These are phyloP conservation scores for Musa schizocarpa DNA, from an alignment of 176 grass and related monocot species.

Conservation along the genomic window DNA sequence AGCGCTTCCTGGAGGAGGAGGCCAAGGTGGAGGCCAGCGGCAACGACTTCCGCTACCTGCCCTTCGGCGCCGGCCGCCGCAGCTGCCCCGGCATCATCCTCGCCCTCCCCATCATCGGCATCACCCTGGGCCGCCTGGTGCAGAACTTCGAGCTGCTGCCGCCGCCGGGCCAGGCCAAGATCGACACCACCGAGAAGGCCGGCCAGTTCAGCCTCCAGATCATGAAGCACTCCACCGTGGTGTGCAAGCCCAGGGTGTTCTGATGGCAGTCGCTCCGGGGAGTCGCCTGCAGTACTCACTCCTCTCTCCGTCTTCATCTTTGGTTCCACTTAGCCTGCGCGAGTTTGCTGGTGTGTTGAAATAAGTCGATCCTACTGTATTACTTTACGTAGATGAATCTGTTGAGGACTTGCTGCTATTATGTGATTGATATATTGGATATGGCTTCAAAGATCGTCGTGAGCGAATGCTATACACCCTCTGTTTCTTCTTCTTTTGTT, in stretches of 20 bases:
- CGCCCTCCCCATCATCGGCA: slow-evolving; percentile 12
- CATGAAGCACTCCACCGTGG: slow-evolving; percentile 10
- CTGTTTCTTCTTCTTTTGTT: no score
- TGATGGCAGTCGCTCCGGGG: not conserved
- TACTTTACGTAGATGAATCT: no score
- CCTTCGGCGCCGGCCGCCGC: slow-evolving; percentile 9
- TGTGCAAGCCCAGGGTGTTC: slow-evolving; percentile 7
- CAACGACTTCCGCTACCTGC: slow-evolving; percentile 14
- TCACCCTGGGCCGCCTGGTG: not conserved
- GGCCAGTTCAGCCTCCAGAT: slow-evolving; percentile 12
- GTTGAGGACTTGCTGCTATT: no score
- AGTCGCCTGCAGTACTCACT: no score
- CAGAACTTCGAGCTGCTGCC: slow-evolving; percentile 15
- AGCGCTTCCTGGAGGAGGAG: slow-evolving; percentile 14
- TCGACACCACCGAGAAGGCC: not conserved
- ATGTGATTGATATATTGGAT: no score
- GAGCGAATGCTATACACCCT: no score
- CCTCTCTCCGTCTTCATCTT: no score
- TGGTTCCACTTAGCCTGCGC: no score
- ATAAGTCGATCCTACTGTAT: no score
- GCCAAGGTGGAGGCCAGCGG: slow-evolving; percentile 13
- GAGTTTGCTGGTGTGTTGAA: no score
- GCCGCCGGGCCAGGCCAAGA: not conserved
- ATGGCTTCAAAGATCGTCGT: no score
- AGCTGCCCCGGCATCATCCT: slow-evolving; percentile 9